A percentile compares a stretch with the other conserved stretches of the same genome.
phyloP scores from a whole-genome alignment of 805 yeast genomes.

The Lipomyces orientalis region DNA sequence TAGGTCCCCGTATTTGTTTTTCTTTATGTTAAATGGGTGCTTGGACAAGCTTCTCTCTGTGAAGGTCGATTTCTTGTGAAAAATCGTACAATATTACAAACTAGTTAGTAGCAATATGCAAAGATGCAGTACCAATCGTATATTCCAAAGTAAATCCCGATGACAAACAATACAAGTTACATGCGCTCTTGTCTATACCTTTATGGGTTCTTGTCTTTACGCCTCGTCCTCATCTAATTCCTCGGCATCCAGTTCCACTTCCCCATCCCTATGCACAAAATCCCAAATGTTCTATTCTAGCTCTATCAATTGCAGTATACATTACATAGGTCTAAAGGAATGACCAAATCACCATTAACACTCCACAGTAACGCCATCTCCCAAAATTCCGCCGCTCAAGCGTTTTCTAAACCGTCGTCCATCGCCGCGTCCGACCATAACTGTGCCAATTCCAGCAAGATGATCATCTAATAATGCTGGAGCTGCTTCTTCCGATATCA shows the following conservation, averaged over 20 bases:
- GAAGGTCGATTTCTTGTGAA: background rate
- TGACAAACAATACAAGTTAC: background rate
- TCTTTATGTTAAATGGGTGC: too few relatives aligned
- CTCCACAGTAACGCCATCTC: constrained; percentile 15
- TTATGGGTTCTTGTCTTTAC: background rate
- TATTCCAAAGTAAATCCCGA: background rate
- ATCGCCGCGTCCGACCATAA: constrained; percentile 39
- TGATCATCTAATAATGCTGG: constrained; percentile 17
- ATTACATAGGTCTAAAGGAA: background rate
- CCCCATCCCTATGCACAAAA: constrained; percentile 44
- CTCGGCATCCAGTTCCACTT: constrained; percentile 34
- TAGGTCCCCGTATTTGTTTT: background rate
- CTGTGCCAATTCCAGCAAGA: constrained; percentile 34
- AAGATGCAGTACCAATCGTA: background rate
- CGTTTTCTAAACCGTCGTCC: constrained; percentile 31
- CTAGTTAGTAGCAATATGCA: background rate
- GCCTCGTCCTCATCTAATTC: constrained; percentile 34
- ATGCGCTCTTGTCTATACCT: background rate
- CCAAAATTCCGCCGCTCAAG: constrained; percentile 22
- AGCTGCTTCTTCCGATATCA: constrained; percentile 18
- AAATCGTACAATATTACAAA: background rate
- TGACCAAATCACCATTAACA: background rate
- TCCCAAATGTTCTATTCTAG: background rate
- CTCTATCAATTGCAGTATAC: background rate
- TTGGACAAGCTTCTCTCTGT: too few relatives aligned